Percentiles rank a stretch among this genome's conserved stretches.
Evolutionary conservation across 257 asterid species (phyloP).

Genomic region (Solanum medicagineum): DNA sequence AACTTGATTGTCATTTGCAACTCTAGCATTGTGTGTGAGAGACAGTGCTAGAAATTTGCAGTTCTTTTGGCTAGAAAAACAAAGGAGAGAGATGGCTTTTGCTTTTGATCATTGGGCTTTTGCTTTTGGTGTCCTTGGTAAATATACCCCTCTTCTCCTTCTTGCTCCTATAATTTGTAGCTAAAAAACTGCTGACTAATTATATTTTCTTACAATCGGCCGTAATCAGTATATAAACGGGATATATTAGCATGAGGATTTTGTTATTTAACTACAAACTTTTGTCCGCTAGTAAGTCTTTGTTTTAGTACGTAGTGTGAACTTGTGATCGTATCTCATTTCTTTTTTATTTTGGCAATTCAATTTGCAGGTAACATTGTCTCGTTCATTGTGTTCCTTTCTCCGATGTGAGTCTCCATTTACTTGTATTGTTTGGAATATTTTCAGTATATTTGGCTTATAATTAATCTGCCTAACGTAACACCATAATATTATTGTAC

Average conservation of each 20-base stretch:
- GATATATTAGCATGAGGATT: too few relatives aligned
- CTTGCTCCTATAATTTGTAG: neutral
- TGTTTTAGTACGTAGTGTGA: neutral
- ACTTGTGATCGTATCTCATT: neutral
- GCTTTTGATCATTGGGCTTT: conserved; percentile 17
- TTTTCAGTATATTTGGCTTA: neutral
- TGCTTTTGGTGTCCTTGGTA: conserved; percentile 48
- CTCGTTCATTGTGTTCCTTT: conserved; percentile 54
- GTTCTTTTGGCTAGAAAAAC: neutral
- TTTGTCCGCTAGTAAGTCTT: too few relatives aligned
- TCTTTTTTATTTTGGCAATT: neutral
- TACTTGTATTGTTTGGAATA: too few relatives aligned
- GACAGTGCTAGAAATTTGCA: neutral
- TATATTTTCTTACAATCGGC: too few relatives aligned
- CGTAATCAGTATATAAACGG: too few relatives aligned
- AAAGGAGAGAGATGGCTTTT: neutral
- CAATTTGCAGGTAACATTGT: conserved; percentile 37
- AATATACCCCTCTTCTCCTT: neutral
- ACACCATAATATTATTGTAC: neutral
- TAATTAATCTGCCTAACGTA: neutral
- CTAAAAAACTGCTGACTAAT: too few relatives aligned
- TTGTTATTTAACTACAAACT: too few relatives aligned
- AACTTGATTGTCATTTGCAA: neutral
- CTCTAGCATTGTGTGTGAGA: neutral
- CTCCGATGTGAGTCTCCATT: conserved; percentile 39